Evolutionary conservation across 192 early-diverging fungal genomes (phyloP).

Genomic region (Kappamyces sp.): DNA sequence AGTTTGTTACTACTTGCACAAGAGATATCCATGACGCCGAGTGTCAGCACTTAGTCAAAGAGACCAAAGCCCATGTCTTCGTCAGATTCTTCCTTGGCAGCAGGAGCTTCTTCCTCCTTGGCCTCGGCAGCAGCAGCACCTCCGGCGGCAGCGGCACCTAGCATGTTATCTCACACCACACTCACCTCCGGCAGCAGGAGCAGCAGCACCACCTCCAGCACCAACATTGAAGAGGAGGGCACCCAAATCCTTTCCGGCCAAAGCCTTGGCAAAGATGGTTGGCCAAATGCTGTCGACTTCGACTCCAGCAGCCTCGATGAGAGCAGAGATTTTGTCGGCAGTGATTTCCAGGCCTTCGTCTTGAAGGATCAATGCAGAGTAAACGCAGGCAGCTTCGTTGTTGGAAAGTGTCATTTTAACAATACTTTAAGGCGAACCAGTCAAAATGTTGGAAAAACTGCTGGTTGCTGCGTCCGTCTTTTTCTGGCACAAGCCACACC

Average conservation of each 20-base stretch:
- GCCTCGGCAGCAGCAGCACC: slow-evolving; percentile 37
- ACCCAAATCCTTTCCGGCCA: slow-evolving; percentile 84
- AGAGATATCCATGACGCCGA: too few species aligned
- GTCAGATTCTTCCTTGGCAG: slow-evolving; percentile 44
- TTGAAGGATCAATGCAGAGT: slow-evolving; percentile 96
- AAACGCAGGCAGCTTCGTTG: slow-evolving; percentile 84
- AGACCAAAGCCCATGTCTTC: slow-evolving; percentile 53
- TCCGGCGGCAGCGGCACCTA: slow-evolving; percentile 36
- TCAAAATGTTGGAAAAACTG: not conserved
- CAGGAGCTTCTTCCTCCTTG: slow-evolving; percentile 50
- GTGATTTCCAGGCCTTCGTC: slow-evolving; percentile 97
- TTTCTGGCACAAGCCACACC: not conserved
- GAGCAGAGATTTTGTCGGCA: slow-evolving; percentile 86
- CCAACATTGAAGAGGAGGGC: slow-evolving; percentile 90
- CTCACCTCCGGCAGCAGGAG: slow-evolving; percentile 44
- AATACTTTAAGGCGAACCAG: not conserved
- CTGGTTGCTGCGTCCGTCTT: not conserved
- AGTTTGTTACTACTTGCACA: too few species aligned
- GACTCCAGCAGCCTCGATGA: slow-evolving; percentile 87
- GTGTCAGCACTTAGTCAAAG: slow-evolving; percentile 35
- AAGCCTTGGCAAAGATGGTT: slow-evolving; percentile 95
- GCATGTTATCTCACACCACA: slow-evolving; percentile 12
- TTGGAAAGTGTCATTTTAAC: slow-evolving; percentile 43
- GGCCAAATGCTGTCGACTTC: slow-evolving; percentile 93
- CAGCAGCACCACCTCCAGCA: slow-evolving; percentile 42